These are phyloP conservation scores for Russula emetica DNA, from an alignment of 768 basidiomycete species.

Conservation along the genomic window DNA sequence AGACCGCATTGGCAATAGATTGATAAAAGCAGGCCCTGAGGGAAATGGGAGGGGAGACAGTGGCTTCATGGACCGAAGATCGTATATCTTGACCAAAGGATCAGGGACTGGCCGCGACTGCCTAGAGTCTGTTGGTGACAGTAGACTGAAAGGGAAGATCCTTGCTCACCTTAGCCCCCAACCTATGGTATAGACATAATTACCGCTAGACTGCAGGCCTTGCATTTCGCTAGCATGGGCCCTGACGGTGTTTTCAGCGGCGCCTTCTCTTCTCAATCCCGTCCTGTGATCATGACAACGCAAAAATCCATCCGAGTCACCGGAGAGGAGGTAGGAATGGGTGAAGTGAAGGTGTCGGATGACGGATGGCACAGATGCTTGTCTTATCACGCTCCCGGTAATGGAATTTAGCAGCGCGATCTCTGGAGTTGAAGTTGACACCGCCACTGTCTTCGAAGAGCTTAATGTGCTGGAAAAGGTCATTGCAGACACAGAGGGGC, in stretches of 20 bases:
- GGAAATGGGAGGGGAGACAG: constrained; percentile 86
- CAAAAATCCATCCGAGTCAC: constrained; percentile 68
- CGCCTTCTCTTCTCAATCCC: constrained; percentile 45
- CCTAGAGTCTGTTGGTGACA: constrained; percentile 40
- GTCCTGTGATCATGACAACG: constrained; percentile 71
- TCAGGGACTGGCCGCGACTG: constrained; percentile 86
- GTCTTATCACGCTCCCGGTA: constrained; percentile 61
- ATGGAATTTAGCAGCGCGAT: constrained; percentile 67
- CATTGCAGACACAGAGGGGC: constrained; percentile 36
- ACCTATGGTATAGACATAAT: constrained; percentile 82
- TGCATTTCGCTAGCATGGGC: constrained; percentile 82
- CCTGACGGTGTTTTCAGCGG: constrained; percentile 53
- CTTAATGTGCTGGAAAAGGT: constrained; percentile 47
- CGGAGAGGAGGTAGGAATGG: constrained; percentile 60
- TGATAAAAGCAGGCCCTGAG: constrained; percentile 80
- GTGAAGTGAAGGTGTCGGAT: constrained; percentile 64
- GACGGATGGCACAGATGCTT: constrained; percentile 51
- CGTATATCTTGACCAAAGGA: constrained; percentile 89
- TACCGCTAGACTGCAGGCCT: constrained; percentile 74
- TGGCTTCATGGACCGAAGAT: constrained; percentile 76
- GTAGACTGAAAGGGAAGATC: not conserved
- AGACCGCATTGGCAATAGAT: constrained; percentile 69
- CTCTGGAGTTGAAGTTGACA: constrained; percentile 55
- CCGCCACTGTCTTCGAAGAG: constrained; percentile 54
- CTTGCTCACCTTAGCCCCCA: constrained; percentile 69